phyloP scores from a whole-genome alignment of 148 eudicot genomes.

The Amaranthus palmeri region DNA sequence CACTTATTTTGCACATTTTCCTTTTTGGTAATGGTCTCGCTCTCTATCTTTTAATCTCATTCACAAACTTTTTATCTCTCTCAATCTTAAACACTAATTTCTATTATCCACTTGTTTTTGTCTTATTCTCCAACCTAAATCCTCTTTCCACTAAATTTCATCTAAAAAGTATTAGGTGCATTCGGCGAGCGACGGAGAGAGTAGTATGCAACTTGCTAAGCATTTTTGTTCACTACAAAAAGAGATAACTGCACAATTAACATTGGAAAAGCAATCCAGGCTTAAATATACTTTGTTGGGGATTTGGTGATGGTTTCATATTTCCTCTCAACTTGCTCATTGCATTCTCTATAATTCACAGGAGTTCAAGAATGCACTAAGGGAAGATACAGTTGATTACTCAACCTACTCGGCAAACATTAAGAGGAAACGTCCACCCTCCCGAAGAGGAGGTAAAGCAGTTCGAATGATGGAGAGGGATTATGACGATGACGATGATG shows the following conservation, averaged over 20 bases:
- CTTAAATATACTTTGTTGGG: neutral
- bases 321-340: neutral
- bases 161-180: too few relatives aligned
- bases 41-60: too few relatives aligned
- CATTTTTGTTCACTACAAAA: neutral
- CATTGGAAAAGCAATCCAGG: neutral
- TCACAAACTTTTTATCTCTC: too few relatives aligned
- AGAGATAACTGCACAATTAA: neutral
- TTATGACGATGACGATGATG: conserved; percentile 46
- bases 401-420: conserved; percentile 87
- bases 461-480: conserved; percentile 32
- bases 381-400: conserved; percentile 90
- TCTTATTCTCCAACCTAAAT: too few relatives aligned
- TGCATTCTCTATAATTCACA: conserved; percentile 16
- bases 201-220: neutral
- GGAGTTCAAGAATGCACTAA: conserved; percentile 88
- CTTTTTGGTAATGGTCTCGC: too few relatives aligned
- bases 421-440: conserved; percentile 70
- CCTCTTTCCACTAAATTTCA: too few relatives aligned
- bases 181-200: too few relatives aligned
- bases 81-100: too few relatives aligned
- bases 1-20: too few relatives aligned
- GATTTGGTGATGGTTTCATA: neutral
- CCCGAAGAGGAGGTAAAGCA: conserved; percentile 55
- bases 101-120: too few relatives aligned